Evolutionary conservation across 2,329 filamentous ascomycete species (phyloP).

Genomic region (Leptographium radiaticola): DNA sequence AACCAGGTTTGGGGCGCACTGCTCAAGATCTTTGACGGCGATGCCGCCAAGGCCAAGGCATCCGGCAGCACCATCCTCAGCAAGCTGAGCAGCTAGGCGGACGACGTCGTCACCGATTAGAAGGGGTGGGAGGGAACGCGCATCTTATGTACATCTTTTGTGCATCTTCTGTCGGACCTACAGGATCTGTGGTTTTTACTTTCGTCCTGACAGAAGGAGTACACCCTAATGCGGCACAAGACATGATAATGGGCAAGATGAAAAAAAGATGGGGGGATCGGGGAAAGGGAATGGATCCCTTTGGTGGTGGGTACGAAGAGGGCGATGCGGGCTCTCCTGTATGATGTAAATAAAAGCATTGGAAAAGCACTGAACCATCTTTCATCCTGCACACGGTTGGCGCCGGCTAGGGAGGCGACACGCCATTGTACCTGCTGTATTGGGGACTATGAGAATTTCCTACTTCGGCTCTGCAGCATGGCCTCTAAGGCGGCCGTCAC

Average conservation of each 20-base stretch:
- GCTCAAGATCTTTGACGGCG: constrained; percentile 66
- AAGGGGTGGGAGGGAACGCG: background rate
- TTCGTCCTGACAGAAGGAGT: background rate
- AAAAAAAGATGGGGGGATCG: background rate
- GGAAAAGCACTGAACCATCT: background rate
- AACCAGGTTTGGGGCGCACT: constrained; percentile 92
- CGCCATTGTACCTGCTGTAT: background rate
- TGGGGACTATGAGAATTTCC: background rate
- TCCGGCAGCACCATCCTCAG: constrained; percentile 27
- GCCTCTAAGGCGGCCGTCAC: background rate
- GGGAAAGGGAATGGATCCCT: background rate
- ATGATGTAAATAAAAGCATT: background rate
- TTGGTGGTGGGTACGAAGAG: background rate
- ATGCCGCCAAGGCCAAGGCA: constrained; percentile 33
- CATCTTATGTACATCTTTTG: background rate
- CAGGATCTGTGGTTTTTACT: background rate
- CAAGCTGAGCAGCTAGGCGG: constrained; percentile 19
- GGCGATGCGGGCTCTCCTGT: background rate
- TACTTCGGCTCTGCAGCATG: no score
- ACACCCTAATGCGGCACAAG: background rate
- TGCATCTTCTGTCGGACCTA: background rate
- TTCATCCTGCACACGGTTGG: background rate
- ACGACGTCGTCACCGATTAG: background rate
- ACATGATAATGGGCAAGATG: background rate
- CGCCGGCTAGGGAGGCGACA: background rate